Base-by-base conservation (phyloP, 371 early-diverging fungal species). In the Mortierella sp. region DNA sequence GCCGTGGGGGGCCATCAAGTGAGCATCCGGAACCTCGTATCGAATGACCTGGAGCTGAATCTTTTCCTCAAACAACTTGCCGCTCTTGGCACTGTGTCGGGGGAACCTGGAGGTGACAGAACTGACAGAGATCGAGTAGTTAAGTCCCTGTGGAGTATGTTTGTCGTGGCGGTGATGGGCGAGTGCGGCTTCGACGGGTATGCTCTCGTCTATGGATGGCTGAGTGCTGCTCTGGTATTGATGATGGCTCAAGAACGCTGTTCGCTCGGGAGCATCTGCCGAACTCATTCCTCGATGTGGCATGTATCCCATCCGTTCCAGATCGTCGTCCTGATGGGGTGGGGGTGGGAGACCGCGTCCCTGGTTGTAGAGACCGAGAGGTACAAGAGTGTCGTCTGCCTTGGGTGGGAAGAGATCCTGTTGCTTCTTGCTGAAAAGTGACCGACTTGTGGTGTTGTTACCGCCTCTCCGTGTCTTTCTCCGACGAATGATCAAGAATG, bases 41-140 rank as follows among this genome's bases (percentile, higher is more conserved):
- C 82, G 82, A 68, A 86, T 86, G 16, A 86, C 87, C 71, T 86
- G 87, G 11, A 86, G 49, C 65, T 86, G 87, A 56, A 86, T 82
- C 74, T 86, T 86, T 74, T 86, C 87, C 24, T 82, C 87, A 43
- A 86, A 79, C n/a, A 82, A 77, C 51, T 80, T 80, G 8, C 83
- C 87, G 5, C 71, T 74, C 80, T 86, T 82, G 27, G 73, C 71
- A 58, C 75, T 82, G n/a, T 75, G 76, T 43, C 87, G 63, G 8
- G 87, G 74, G 51, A 86, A 86, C 1, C 82, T 79, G 71, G 87
- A 82, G 0, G 87, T 82, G 16, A 80, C 63, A 16, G 87, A 82
- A 71, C 87, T 82, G 32, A 86, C 74, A 4, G 87, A 86, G 51
- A 86, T 70, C 2, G 86, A 81, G 29, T 85, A 82, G 4, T 55